Evolutionary conservation across 1,139 yeast genomes (phyloP).

Genomic region (Suhomyces maxii): DNA sequence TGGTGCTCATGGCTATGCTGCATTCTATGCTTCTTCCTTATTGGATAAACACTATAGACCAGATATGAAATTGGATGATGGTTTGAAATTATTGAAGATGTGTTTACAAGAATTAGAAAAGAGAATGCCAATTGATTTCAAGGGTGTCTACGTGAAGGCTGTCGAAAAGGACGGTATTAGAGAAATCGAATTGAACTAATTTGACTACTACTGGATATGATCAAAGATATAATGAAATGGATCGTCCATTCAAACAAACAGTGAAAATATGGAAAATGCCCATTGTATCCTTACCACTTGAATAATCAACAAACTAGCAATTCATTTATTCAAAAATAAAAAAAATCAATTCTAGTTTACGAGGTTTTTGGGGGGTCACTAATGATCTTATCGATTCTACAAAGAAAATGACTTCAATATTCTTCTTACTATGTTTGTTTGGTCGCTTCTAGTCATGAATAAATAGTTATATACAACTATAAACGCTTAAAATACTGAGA

Average conservation of each 20-base stretch:
- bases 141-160: conserved; percentile 80
- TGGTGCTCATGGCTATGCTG: conserved; percentile 97
- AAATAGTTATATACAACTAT: neutral
- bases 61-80: conserved; percentile 77
- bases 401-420: no score
- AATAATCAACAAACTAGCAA: no score
- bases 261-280: no score
- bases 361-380: no score
- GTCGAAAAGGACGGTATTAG: conserved; percentile 74
- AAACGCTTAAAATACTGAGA: neutral
- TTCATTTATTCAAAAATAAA: no score
- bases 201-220: neutral
- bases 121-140: conserved; percentile 95
- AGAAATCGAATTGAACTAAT: conserved; percentile 35
- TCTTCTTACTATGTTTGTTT: no score
- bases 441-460: neutral
- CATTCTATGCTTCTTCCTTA: conserved; percentile 85
- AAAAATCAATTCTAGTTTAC: no score
- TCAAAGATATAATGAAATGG: no score
- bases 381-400: no score
- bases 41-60: conserved; percentile 87
- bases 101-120: conserved; percentile 78
- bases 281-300: no score
- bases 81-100: conserved; percentile 66
- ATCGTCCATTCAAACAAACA: no score